Evolutionary conservation across 1,139 yeast species (phyloP), one percentile per base, ranked within the genome.

Genomic region (Scheffersomyces illinoinensis): DNA sequence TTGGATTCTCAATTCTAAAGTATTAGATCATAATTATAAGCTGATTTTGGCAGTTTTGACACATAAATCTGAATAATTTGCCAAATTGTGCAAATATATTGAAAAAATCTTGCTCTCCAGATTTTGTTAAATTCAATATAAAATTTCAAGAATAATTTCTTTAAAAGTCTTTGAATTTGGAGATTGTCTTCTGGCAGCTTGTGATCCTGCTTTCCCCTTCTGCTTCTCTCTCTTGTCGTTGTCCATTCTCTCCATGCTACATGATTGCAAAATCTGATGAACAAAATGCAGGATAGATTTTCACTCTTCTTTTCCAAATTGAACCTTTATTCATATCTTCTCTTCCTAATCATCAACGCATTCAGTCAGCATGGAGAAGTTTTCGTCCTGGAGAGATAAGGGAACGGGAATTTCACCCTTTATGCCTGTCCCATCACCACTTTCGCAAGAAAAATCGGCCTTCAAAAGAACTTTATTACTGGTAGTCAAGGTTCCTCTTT

Each of bases 381-480:
- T 84, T 72, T 85, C 91, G 49, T 81, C 81, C 61, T 90, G 88
- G 85, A 83, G 93, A 71, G 96, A 90, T 67, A 88, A 86, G 65
- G 91, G 91, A 2, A 89, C 95, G 2, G 96, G 96, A n/a, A 88
- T 89, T 19, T 85, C 92, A 0, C 96, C 96, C 3, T 90, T 89
- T 63, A 78, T 87, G 76, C 92, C 93, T 0, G 70, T 65, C 5
- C 72, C 61, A 50, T 53, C 57, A 12, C 58, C 58, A 17, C 51
- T 12, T 7, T 59, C 14, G 46, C 53, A 33, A 63, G 60, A 53
- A 49, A 61, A 26, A 49, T 63, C 21, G 55, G 64, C 53, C 54
- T 54, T 24, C 1, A 33, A 53, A 49, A 54, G 54, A 56, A 47
- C 50, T 47, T 46, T 52, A 33, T 53, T 53, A 53, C 39, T 58